These are phyloP conservation scores for Colletotrichum limetticola DNA, from an alignment of 2,329 filamentous ascomycete genomes.

Conservation along the genomic window DNA sequence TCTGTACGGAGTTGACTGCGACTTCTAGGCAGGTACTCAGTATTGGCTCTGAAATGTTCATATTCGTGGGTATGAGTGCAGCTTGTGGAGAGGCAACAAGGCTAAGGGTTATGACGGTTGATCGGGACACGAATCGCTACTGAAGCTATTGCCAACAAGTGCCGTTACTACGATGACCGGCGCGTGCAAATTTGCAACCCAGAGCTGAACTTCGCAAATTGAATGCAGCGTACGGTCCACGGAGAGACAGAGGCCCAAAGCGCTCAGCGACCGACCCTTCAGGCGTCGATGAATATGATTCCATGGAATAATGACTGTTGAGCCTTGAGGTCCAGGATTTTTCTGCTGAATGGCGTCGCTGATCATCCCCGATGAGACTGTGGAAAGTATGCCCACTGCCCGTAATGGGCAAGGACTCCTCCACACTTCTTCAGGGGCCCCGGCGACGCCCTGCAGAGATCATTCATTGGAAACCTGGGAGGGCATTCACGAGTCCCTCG, in stretches of 20 bases:
- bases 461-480: constrained; percentile 25
- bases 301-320: neutral
- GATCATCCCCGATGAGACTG: constrained; percentile 29
- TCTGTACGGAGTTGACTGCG: neutral
- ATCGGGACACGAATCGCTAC: neutral
- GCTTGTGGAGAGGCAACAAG: neutral
- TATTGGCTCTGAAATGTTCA: too few species aligned
- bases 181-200: neutral
- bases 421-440: constrained; percentile 23
- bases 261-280: neutral
- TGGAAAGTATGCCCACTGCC: constrained; percentile 7
- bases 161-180: neutral
- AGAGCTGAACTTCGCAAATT: constrained; percentile 10
- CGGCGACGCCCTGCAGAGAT: constrained; percentile 29
- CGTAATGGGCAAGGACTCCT: constrained; percentile 27
- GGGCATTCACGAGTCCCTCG: constrained; percentile 19
- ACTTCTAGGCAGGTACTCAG: neutral
- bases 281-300: neutral
- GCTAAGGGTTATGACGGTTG: neutral
- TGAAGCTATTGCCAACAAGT: constrained; percentile 23
- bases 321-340: constrained; percentile 6
- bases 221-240: neutral
- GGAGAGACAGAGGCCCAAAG: constrained; percentile 1
- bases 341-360: constrained; percentile 19
- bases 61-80: neutral